Base-by-base conservation (phyloP, 2,329 filamentous ascomycete genomes). In the Calonectria ilicicola region DNA sequence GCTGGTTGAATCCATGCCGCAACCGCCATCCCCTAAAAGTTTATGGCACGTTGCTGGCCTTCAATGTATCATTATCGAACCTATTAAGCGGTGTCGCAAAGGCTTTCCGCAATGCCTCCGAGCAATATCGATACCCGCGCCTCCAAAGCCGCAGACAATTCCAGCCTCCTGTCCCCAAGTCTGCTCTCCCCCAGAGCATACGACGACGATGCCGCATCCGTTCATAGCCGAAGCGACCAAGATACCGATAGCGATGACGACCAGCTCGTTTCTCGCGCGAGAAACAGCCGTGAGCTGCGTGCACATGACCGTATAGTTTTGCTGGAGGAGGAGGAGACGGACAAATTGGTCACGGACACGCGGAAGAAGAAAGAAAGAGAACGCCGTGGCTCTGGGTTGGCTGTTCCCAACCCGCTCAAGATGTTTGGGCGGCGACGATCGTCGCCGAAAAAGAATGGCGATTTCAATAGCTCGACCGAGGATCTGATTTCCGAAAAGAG, bases 201-300 rank as follows among this genome's bases (percentile, higher is more conserved):
- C 85, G 92, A 94, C 76, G 91, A 92, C 78, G 93, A 95, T 82
- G 92, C 91, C 66, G 85, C 90, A 15, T 94, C 92, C 8, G 84
- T 94, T 49, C 89, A 92, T 78, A 91, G 89, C 78, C 89, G 90
- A 74, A 92, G 89, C 85, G 93, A 94, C 79, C 93, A 94, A 81
- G 93, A 95, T 80, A 93, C 91, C 70, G 93, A 95, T 81, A 94
- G 91, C 83, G 93, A 95, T 76, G 93, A 95, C 82, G 93, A 95
- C 81, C 87, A 94, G 79, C 87, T 94, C 66, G 85, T 93, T 74
- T 86, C 89, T 71, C 89, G 89, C 10, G 91, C 91, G 40, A 89
- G 93, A 60, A 94, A 91, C 75, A 94, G 92, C 80, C 86, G 89
- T 68, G 93, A 95, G 81, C 87, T 95, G 69, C 89, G 91, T 44